A percentile compares a stretch with the other conserved stretches of the same genome.
Conservation (phyloP, 192 early-diverging fungal species). For the Dispira simplex region DNA sequence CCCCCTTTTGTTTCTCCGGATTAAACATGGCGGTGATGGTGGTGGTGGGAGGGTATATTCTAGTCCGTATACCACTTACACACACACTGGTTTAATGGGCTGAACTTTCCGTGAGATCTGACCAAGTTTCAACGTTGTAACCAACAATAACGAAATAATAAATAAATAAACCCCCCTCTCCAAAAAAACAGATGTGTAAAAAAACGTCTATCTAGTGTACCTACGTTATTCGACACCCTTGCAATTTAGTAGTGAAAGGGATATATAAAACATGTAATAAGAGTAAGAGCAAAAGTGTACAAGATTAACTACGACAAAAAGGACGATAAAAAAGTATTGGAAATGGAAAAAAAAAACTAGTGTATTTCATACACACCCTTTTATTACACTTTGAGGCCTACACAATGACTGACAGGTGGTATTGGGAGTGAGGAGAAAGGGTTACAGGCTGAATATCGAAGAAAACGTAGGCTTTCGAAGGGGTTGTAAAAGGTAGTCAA, state of each 20-base stretch:
- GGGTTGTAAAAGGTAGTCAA: no score
- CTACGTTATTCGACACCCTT: neutral
- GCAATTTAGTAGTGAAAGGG: neutral
- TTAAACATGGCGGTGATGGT: neutral
- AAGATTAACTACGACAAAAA: neutral
- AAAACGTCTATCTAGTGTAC: neutral
- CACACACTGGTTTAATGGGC: neutral
- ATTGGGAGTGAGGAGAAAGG: neutral
- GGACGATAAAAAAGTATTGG: no score
- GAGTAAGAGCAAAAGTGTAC: neutral
- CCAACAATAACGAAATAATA: neutral
- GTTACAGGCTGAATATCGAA: neutral
- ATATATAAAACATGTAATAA: neutral
- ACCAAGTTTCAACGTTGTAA: neutral
- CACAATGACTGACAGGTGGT: neutral
- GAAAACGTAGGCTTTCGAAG: neutral
- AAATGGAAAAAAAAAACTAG: neutral
- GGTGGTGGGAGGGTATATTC: no score
- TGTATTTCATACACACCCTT: neutral
- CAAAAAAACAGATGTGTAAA: neutral
- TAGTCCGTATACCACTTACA: neutral
- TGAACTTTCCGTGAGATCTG: neutral
- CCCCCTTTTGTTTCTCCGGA: slow-evolving; percentile 26
- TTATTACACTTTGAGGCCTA: neutral
- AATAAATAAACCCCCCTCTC: no score